Evolutionary conservation across 176 grass and related monocot genomes (phyloP).

Genomic region (Oryza glaberrima): DNA sequence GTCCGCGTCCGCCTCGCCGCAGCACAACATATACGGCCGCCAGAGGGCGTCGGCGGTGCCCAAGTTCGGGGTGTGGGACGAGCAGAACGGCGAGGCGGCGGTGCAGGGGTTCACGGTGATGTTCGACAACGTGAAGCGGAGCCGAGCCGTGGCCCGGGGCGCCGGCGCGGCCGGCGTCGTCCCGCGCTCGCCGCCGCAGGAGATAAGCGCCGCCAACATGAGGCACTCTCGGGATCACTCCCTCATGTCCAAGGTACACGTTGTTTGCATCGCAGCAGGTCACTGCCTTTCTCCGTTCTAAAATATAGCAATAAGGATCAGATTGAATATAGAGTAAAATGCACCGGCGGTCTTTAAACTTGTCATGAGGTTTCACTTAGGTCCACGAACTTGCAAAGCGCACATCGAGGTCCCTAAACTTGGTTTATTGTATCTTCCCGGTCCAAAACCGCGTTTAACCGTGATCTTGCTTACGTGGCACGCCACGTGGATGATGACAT

Average conservation of each 20-base stretch:
- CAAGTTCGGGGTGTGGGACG: conserved; percentile 75
- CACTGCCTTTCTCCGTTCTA: too few species aligned
- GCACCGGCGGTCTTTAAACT: too few species aligned
- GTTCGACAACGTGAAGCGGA: conserved; percentile 71
- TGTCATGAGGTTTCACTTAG: too few species aligned
- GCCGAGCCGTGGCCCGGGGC: conserved; percentile 49
- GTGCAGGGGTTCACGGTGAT: conserved; percentile 67
- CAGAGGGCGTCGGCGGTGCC: conserved; percentile 56
- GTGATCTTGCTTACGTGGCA: too few species aligned
- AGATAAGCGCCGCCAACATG: conserved; percentile 6
- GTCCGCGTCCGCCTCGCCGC: conserved; percentile 48
- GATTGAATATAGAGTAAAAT: too few species aligned
- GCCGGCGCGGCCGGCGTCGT: conserved; percentile 17
- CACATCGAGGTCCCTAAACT: too few species aligned
- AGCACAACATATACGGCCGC: conserved; percentile 26
- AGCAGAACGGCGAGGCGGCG: conserved; percentile 36
- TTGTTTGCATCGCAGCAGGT: background rate
- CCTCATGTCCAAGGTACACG: conserved; percentile 59
- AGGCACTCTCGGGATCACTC: conserved; percentile 30
- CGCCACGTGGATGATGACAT: too few species aligned
- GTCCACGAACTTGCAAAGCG: too few species aligned
- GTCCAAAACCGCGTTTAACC: too few species aligned
- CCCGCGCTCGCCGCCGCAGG: conserved; percentile 50
- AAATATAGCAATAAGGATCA: too few species aligned
- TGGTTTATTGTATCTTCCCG: too few species aligned